These are phyloP conservation scores for Alternaria tenuissima DNA, from an alignment of 2,329 filamentous ascomycete genomes.

Conservation along the genomic window DNA sequence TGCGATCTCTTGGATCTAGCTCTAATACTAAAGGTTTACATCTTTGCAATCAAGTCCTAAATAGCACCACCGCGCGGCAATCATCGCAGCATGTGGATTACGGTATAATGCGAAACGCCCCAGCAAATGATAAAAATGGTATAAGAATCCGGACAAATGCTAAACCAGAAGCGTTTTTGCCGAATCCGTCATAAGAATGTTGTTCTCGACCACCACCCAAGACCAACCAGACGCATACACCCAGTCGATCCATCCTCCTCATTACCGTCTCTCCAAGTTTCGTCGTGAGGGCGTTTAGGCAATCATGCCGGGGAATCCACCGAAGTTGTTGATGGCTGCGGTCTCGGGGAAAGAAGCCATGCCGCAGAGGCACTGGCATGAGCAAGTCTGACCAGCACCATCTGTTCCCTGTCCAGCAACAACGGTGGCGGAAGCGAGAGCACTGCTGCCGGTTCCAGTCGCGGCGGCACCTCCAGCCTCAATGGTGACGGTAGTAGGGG, in stretches of 20 bases:
- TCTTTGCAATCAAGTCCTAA: slow-evolving; percentile 11
- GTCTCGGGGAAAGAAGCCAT: slow-evolving; percentile 46
- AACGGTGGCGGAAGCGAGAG: slow-evolving; percentile 35
- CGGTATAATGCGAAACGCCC: slow-evolving; percentile 49
- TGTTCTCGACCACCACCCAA: slow-evolving; percentile 2
- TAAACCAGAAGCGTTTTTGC: slow-evolving; percentile 30
- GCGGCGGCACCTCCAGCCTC: slow-evolving; percentile 31
- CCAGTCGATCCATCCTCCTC: neutral
- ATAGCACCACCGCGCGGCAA: slow-evolving; percentile 20
- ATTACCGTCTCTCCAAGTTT: slow-evolving; percentile 12
- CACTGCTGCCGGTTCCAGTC: slow-evolving; percentile 25
- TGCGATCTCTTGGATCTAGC: slow-evolving; percentile 38
- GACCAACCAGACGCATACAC: neutral
- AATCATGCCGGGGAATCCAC: slow-evolving; percentile 49
- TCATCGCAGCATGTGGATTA: slow-evolving; percentile 35
- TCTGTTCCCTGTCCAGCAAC: slow-evolving; percentile 42
- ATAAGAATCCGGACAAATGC: slow-evolving; percentile 30
- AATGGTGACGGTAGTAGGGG: slow-evolving; percentile 46
- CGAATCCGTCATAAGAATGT: slow-evolving; percentile 28
- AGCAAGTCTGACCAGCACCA: slow-evolving; percentile 42
- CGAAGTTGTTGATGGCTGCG: slow-evolving; percentile 48
- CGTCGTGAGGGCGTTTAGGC: slow-evolving; percentile 19
- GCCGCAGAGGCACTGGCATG: slow-evolving; percentile 51
- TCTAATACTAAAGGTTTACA: slow-evolving; percentile 37
- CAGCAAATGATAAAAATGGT: slow-evolving; percentile 35